Conservation (phyloP, 106 monocot species). For the Platanthera zijinensis region DNA sequence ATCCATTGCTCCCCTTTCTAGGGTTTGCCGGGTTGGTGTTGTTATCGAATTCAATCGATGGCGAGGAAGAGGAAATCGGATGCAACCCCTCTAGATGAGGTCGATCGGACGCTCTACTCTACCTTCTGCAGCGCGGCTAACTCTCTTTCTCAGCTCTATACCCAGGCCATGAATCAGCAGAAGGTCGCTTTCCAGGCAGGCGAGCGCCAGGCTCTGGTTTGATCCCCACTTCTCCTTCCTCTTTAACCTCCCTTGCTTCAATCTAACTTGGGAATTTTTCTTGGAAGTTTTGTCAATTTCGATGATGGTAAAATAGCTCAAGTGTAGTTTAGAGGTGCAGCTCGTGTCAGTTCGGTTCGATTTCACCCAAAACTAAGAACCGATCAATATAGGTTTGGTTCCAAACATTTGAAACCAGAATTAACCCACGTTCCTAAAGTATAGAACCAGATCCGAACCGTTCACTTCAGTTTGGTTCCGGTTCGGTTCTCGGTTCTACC, state of each 20-base stretch:
- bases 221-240: neutral
- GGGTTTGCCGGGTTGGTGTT: constrained; percentile 2
- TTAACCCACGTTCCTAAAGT: no score
- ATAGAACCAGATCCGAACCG: no score
- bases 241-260: neutral
- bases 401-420: no score
- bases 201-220: constrained; percentile 78
- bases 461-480: no score
- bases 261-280: neutral
- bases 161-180: constrained; percentile 81
- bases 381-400: no score
- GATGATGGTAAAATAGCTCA: neutral
- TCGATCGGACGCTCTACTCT: constrained; percentile 74
- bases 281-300: neutral
- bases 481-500: no score
- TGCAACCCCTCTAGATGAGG: constrained; percentile 66
- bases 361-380: no score
- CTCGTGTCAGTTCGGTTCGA: no score
- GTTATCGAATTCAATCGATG: constrained; percentile 16
- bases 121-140: constrained; percentile 81
- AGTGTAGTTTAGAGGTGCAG: neutral
- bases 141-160: constrained; percentile 76
- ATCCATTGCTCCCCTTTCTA: neutral
- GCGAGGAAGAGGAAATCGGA: constrained; percentile 82
- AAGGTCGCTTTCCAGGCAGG: constrained; percentile 82